Base-by-base conservation (phyloP, 768 basidiomycete species). In the Boletellus ananiceps region DNA sequence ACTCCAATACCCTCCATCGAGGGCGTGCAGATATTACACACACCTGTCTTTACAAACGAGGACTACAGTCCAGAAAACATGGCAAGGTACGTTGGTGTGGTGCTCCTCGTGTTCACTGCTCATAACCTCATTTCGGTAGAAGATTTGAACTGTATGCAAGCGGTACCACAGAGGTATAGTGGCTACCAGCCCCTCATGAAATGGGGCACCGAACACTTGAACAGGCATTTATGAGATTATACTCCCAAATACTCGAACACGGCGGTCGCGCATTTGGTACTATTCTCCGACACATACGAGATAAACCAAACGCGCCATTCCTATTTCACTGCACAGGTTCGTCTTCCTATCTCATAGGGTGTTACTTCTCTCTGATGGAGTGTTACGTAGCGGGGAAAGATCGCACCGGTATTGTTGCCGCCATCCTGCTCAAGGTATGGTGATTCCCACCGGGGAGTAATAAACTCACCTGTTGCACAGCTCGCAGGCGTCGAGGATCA, bases 61-160 rank as follows among this genome's bases (percentile, higher is more conserved):
- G 88, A 91, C 62, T 90, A 90, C 65, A 88, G 86, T 62, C 88
- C 88, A 18, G 84, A 89, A 67, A 80, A 76, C 69, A 85, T 91
- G 80, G 84, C 88, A 58, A 85, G 80, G 88, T 89, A 70, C 70
- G 86, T 82, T 75, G 70, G 59, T 56, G 41, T 49, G 23, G 34
- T 13, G 8, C n/a, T 2, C 51, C 12, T 37, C 3, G 6, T 19
- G 18, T 34, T 35, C 32, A 9, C 44, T 27, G 32, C 35, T 36
- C 35, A 40, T 4, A 41, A 37, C 53, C 66, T 42, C 18, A n/a
- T 15, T 47, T 33, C 48, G 60, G 60, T 58, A 59, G 60, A 49
- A 53, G 44, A 49, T 67, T 82, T 57, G 78, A 83, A 54, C 66
- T 90, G 16, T 91, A 91, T 50, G 84, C 88, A 23, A 85, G 82